Evolutionary conservation across 257 asterid genomes (phyloP).

Genomic region (Solanum habrochaites): DNA sequence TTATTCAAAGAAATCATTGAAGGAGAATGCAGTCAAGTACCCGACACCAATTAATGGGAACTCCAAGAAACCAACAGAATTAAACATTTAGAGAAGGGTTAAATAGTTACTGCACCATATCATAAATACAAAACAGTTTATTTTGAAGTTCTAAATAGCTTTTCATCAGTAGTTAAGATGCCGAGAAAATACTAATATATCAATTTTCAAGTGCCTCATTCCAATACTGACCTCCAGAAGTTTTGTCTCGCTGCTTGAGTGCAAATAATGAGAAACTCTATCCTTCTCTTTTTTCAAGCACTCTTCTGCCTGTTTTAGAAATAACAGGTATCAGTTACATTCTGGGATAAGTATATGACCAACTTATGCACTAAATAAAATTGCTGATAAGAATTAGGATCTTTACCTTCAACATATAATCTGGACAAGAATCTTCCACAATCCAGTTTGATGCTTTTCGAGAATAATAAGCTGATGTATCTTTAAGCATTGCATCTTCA

Average conservation of each 20-base stretch:
- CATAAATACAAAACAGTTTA: background rate
- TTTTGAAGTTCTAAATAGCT: background rate
- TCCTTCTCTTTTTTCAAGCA: slow-evolving; percentile 48
- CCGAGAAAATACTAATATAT: background rate
- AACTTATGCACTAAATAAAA: background rate
- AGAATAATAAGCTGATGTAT: slow-evolving; percentile 42
- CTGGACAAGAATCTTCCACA: slow-evolving; percentile 48
- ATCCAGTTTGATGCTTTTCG: slow-evolving; percentile 55
- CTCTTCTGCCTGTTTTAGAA: slow-evolving; percentile 33
- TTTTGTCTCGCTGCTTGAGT: slow-evolving; percentile 32
- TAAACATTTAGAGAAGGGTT: background rate
- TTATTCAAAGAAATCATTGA: background rate
- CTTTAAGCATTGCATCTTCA: slow-evolving; percentile 30
- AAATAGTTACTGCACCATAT: background rate
- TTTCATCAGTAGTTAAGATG: background rate
- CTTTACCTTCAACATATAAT: slow-evolving; percentile 44
- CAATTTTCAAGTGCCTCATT: background rate
- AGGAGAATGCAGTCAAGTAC: background rate
- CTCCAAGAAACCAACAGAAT: background rate
- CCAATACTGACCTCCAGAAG: slow-evolving; percentile 36
- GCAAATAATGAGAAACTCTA: slow-evolving; percentile 40
- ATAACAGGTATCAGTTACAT: background rate
- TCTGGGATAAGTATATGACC: background rate
- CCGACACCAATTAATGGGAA: background rate
- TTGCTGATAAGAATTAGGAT: background rate